Percentiles rank a stretch among this genome's conserved stretches.
phyloP scores from a whole-genome alignment of 805 yeast genomes.

The Saccharomyces kudriavzevii region DNA sequence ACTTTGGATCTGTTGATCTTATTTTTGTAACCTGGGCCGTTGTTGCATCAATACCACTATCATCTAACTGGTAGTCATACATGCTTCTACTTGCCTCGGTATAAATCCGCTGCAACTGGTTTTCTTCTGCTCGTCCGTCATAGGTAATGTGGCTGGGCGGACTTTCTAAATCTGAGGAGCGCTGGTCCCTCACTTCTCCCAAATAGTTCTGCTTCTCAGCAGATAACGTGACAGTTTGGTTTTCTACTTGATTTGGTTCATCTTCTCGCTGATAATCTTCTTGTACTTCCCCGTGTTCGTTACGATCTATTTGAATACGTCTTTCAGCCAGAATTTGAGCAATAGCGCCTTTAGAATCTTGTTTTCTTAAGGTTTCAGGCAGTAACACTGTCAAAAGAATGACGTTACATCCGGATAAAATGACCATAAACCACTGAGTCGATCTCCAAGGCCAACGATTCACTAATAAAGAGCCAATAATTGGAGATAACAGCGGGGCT shows the following conservation, averaged over 20 bases:
- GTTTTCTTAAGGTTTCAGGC: conserved; percentile 69
- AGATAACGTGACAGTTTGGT: not conserved
- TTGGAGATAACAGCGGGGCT: conserved; percentile 76
- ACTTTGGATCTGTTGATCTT: conserved; percentile 13
- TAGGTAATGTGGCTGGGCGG: not conserved
- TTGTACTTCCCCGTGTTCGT: not conserved
- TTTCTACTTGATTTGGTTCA: not conserved
- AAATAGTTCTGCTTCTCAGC: not conserved
- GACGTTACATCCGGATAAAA: conserved; percentile 49
- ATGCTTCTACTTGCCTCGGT: not conserved
- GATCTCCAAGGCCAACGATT: conserved; percentile 79
- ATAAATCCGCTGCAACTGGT: not conserved
- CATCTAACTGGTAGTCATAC: conserved; percentile 1
- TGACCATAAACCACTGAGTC: conserved; percentile 77
- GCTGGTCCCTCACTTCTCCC: not conserved
- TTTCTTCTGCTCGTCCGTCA: not conserved
- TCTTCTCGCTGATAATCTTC: conserved; percentile 1
- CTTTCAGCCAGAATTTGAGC: conserved; percentile 37
- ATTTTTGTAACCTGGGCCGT: conserved; percentile 22
- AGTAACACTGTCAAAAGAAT: conserved; percentile 44
- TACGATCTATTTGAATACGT: conserved; percentile 16
- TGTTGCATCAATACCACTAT: conserved; percentile 14
- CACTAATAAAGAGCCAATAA: conserved; percentile 68
- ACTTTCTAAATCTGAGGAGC: not conserved
- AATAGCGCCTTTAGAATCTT: conserved; percentile 45